These are phyloP conservation scores for Cudoniella acicularis DNA, from an alignment of 495 filamentous ascomycete genomes.

Conservation along the genomic window DNA sequence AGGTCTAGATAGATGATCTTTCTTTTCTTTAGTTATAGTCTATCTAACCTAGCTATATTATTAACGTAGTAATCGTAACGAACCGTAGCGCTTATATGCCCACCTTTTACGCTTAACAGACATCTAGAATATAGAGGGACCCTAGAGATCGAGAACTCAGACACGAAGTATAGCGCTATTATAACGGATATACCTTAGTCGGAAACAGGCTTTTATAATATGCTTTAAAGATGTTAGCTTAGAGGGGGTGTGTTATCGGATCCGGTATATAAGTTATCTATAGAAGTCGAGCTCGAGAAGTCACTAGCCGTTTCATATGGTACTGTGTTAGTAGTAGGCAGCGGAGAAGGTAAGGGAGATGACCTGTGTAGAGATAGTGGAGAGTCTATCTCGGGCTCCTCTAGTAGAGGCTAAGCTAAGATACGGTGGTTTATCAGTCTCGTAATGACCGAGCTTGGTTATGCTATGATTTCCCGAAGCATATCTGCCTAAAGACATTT, in stretches of 20 bases:
- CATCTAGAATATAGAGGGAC: constrained; percentile 9
- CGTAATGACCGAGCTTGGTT: constrained; percentile 1
- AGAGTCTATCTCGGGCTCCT: constrained; percentile 5
- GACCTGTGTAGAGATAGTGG: constrained; percentile 6
- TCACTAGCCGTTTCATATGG: constrained; percentile 1
- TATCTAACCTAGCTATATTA: constrained; percentile 12
- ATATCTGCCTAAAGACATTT: constrained; percentile 14
- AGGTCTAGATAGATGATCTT: constrained; percentile 3
- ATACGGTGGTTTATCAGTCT: constrained; percentile 1
- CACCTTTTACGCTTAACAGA: constrained; percentile 14
- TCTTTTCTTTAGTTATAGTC: constrained; percentile 9
- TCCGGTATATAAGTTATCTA: constrained; percentile 4
- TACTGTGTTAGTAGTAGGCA: constrained; percentile 4
- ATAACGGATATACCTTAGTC: constrained; percentile 6
- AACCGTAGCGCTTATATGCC: constrained; percentile 10
- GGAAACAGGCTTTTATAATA: constrained; percentile 8
- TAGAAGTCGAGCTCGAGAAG: constrained; percentile 2
- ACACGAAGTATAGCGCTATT: constrained; percentile 8
- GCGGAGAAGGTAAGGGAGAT: constrained; percentile 11
- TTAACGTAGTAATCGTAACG: constrained; percentile 14
- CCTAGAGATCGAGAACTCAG: constrained; percentile 13
- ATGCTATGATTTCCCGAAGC: constrained; percentile 5
- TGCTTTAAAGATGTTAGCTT: constrained; percentile 7
- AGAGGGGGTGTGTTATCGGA: constrained; percentile 7
- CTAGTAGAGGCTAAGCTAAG: background rate